These are phyloP conservation scores for Allium sativum DNA, from an alignment of 106 monocot species.

Conservation along the genomic window DNA sequence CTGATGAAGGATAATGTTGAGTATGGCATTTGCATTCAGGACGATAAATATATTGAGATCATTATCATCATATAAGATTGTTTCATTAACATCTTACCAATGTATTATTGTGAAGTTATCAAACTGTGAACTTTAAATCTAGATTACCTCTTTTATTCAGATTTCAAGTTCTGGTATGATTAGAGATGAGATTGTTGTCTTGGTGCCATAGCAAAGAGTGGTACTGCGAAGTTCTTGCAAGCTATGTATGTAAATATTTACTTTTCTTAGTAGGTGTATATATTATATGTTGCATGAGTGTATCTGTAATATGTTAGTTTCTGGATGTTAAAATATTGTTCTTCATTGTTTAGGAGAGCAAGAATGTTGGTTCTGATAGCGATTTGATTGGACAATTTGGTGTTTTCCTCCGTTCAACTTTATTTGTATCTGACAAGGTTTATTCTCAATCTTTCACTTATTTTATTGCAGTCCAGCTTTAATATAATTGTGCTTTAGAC, in stretches of 20 bases:
- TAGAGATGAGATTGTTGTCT: constrained; percentile 78
- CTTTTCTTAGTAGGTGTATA: neutral
- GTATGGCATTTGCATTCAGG: constrained; percentile 78
- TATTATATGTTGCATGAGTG: neutral
- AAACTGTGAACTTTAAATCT: too few relatives aligned
- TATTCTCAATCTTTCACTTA: neutral
- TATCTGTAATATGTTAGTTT: neutral
- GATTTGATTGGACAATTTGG: constrained; percentile 98
- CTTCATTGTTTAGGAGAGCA: constrained; percentile 64
- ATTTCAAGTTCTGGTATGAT: constrained; percentile 88
- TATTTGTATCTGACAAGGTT: constrained; percentile 90
- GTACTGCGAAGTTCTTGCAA: constrained; percentile 93
- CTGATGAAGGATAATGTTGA: constrained; percentile 74
- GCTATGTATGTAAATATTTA: constrained; percentile 59
- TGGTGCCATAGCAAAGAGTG: constrained; percentile 97
- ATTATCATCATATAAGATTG: constrained; percentile 85
- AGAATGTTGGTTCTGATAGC: constrained; percentile 75
- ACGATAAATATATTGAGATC: constrained; percentile 84
- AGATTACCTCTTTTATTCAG: neutral
- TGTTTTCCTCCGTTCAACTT: constrained; percentile 91
- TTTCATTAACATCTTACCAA: too few relatives aligned
- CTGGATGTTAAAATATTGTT: neutral
- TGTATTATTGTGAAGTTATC: neutral
- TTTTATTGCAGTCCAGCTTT: too few relatives aligned
- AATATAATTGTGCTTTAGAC: too few relatives aligned